Percentiles rank a stretch among this genome's conserved stretches.
These are phyloP conservation scores for Sugiyamaella floridensis DNA, from an alignment of 805 yeast genomes.

Conservation along the genomic window DNA sequence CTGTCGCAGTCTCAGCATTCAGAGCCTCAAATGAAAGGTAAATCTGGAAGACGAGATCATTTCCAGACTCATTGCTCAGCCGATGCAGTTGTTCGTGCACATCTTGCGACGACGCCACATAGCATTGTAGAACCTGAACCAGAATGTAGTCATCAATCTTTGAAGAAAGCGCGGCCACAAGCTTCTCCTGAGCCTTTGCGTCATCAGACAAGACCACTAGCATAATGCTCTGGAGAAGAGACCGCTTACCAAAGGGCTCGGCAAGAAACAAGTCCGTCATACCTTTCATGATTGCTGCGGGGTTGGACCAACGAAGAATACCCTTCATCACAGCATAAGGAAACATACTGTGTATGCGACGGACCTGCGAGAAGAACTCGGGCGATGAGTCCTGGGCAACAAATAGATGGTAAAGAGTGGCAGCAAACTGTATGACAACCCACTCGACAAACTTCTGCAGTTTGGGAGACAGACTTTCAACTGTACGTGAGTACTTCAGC, in stretches of 20 bases:
- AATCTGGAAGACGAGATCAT: constrained; percentile 22
- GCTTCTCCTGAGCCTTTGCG: constrained; percentile 52
- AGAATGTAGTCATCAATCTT: constrained; percentile 30
- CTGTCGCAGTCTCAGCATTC: background rate
- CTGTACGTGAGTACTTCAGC: constrained; percentile 46
- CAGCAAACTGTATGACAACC: constrained; percentile 76
- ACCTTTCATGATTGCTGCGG: constrained; percentile 72
- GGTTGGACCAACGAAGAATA: constrained; percentile 77
- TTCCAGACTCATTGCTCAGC: constrained; percentile 26
- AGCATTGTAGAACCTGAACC: constrained; percentile 18
- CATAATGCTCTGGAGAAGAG: constrained; percentile 68
- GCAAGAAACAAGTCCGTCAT: constrained; percentile 76
- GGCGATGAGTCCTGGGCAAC: constrained; percentile 75
- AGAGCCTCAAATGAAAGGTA: background rate
- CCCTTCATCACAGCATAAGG: constrained; percentile 77
- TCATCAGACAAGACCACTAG: constrained; percentile 71
- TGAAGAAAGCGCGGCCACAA: constrained; percentile 41
- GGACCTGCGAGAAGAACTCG: constrained; percentile 64
- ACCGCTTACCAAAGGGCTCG: constrained; percentile 62
- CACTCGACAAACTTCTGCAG: constrained; percentile 69
- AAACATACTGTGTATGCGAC: constrained; percentile 64
- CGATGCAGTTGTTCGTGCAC: constrained; percentile 28
- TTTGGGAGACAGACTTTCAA: constrained; percentile 58
- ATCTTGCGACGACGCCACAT: constrained; percentile 14
- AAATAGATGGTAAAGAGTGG: constrained; percentile 73